A percentile compares a stretch with the other conserved stretches of the same genome.
Conservation (phyloP, 306 rosid genomes). For the Cicer bijugum region DNA sequence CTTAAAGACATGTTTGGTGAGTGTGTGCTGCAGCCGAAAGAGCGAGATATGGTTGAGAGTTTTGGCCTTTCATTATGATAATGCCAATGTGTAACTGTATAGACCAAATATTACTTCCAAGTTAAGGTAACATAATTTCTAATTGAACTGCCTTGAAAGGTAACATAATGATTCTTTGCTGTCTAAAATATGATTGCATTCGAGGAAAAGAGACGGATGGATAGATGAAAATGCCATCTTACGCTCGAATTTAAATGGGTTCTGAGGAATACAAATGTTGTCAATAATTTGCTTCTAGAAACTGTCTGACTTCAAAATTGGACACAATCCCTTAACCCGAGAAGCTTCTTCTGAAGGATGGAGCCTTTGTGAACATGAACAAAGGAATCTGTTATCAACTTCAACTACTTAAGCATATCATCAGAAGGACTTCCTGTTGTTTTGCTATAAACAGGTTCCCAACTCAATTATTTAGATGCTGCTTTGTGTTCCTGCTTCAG, state of each 20-base stretch:
- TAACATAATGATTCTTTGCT: conserved; percentile 36
- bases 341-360: conserved; percentile 47
- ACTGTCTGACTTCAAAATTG: conserved; percentile 36
- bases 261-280: conserved; percentile 12
- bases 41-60: too few relatives aligned
- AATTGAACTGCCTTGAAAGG: too few relatives aligned
- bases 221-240: conserved; percentile 40
- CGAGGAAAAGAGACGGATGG: conserved; percentile 52
- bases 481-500: conserved; percentile 19
- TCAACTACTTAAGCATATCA: conserved; percentile 32
- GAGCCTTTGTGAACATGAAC: conserved; percentile 48
- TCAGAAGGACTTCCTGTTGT: not conserved
- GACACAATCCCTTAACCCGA: conserved; percentile 43
- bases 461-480: not conserved
- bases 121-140: too few relatives aligned
- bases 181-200: not conserved
- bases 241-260: conserved; percentile 16
- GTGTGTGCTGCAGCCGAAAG: too few relatives aligned
- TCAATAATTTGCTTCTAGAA: conserved; percentile 42
- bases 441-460: conserved; percentile 21
- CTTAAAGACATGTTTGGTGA: too few relatives aligned
- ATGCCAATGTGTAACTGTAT: too few relatives aligned
- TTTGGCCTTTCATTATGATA: too few relatives aligned
- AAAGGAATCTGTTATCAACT: conserved; percentile 42
- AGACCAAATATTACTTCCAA: too few relatives aligned